Conservation (phyloP, 176 grass and related monocot genomes). For the Ensete glaucum region DNA sequence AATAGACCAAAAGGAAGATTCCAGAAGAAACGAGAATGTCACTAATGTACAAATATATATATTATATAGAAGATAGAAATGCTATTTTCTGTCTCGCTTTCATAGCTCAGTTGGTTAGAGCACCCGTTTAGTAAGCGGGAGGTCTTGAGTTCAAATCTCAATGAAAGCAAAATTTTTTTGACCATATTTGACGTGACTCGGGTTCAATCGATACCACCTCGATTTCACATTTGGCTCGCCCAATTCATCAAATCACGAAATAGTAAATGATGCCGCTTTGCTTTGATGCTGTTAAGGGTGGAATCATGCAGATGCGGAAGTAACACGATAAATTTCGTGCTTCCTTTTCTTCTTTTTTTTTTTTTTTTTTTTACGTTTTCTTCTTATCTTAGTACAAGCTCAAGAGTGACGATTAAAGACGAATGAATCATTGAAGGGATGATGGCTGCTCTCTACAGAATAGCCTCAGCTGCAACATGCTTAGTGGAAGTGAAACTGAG, state of each 20-base stretch:
- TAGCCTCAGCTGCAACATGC: conserved; percentile 16
- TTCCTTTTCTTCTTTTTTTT: not conserved
- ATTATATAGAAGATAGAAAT: no score
- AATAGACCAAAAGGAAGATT: no score
- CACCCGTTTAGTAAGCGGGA: conserved; percentile 94
- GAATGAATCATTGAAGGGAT: not conserved
- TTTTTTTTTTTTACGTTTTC: not conserved
- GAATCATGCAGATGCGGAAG: not conserved
- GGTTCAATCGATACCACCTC: no score
- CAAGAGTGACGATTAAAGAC: not conserved
- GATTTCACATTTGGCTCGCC: no score
- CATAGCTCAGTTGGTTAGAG: conserved; percentile 99
- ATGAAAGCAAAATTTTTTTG: not conserved
- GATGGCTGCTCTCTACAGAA: not conserved
- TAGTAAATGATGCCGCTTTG: no score
- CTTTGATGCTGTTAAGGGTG: no score
- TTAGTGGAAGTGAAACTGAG: conserved; percentile 14
- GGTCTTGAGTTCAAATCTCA: conserved; percentile 96
- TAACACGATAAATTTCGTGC: not conserved
- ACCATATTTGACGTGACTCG: no score
- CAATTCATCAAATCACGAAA: no score
- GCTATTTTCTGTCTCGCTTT: not conserved
- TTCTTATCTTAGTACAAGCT: conserved; percentile 10
- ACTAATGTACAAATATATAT: no score
- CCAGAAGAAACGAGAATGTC: no score